These are phyloP conservation scores for Mesembryanthemum crystallinum DNA, from an alignment of 148 eudicot genomes.

Conservation along the genomic window DNA sequence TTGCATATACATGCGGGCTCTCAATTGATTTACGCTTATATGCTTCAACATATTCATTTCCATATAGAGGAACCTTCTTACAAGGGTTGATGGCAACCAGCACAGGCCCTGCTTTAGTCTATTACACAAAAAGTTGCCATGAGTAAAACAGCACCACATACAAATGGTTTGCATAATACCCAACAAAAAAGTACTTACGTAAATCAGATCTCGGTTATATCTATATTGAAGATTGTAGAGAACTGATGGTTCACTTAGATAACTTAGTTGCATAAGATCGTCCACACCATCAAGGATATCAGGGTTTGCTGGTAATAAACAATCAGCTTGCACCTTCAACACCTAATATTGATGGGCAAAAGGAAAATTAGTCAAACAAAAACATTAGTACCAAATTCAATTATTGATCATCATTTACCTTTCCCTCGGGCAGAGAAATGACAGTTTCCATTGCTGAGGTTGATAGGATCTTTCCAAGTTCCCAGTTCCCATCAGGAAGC, in stretches of 20 bases:
- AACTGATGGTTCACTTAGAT: slow-evolving; percentile 85
- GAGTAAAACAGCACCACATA: slow-evolving; percentile 7
- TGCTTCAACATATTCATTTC: slow-evolving; percentile 70
- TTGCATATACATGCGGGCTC: slow-evolving; percentile 96
- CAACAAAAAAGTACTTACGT: slow-evolving; percentile 47
- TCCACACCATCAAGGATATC: slow-evolving; percentile 94
- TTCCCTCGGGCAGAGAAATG: slow-evolving; percentile 68
- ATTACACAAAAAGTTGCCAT: slow-evolving; percentile 18
- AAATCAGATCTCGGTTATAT: slow-evolving; percentile 72
- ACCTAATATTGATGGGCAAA: slow-evolving; percentile 43
- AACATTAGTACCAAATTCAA: background rate
- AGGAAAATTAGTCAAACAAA: slow-evolving; percentile 13
- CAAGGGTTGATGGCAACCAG: slow-evolving; percentile 92
- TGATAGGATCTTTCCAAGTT: slow-evolving; percentile 69
- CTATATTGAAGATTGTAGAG: slow-evolving; percentile 86
- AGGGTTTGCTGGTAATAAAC: slow-evolving; percentile 82
- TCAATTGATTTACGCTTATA: slow-evolving; percentile 58
- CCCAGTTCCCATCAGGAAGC: slow-evolving; percentile 85
- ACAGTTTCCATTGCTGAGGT: slow-evolving; percentile 59
- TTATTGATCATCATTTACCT: slow-evolving; percentile 44
- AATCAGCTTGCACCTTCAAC: slow-evolving; percentile 56
- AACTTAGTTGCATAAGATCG: slow-evolving; percentile 97
- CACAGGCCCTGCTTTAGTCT: slow-evolving; percentile 98
- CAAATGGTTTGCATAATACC: slow-evolving; percentile 8
- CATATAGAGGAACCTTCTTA: slow-evolving; percentile 75